phyloP scores from a whole-genome alignment of 2,329 filamentous ascomycete species.

The Alternaria sp. region DNA sequence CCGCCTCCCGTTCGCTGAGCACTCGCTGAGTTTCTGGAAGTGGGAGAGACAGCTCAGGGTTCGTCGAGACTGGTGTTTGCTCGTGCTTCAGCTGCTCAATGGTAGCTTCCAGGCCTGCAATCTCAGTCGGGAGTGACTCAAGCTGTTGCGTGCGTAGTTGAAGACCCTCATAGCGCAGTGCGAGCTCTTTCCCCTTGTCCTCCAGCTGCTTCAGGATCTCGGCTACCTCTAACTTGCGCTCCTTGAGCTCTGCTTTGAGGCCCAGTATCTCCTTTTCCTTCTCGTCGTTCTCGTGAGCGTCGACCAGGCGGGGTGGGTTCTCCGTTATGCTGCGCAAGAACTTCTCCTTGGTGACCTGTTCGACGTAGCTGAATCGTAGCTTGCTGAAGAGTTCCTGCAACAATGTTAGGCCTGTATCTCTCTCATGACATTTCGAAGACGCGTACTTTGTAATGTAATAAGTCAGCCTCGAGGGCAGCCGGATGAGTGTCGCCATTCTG shows the following conservation, averaged over 20 bases:
- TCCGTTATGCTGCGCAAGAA: conserved; percentile 93
- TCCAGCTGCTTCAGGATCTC: conserved; percentile 77
- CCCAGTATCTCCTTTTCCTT: conserved; percentile 65
- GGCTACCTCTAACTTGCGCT: conserved; percentile 79
- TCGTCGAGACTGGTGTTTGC: conserved; percentile 42
- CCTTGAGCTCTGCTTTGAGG: conserved; percentile 77
- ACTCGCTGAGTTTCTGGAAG: conserved; percentile 52
- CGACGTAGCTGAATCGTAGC: conserved; percentile 94
- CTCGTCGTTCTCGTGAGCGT: conserved; percentile 73
- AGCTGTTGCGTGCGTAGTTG: conserved; percentile 60
- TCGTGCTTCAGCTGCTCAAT: conserved; percentile 55
- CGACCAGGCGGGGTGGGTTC: conserved; percentile 85
- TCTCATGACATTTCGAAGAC: background rate
- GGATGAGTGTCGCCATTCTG: conserved; percentile 69
- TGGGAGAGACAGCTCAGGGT: conserved; percentile 52
- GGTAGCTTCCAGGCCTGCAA: conserved; percentile 58
- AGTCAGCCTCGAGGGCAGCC: conserved; percentile 78
- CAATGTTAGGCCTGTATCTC: conserved; percentile 4
- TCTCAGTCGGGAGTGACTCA: conserved; percentile 58
- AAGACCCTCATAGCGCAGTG: conserved; percentile 62
- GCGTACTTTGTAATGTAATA: conserved; percentile 79
- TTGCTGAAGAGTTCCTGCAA: conserved; percentile 90
- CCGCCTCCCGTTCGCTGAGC: conserved; percentile 49
- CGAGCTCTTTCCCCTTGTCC: conserved; percentile 63
- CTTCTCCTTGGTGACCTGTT: conserved; percentile 98